Base-by-base conservation (phyloP, 202 grass and related monocot genomes). In the Zizania palustris region DNA sequence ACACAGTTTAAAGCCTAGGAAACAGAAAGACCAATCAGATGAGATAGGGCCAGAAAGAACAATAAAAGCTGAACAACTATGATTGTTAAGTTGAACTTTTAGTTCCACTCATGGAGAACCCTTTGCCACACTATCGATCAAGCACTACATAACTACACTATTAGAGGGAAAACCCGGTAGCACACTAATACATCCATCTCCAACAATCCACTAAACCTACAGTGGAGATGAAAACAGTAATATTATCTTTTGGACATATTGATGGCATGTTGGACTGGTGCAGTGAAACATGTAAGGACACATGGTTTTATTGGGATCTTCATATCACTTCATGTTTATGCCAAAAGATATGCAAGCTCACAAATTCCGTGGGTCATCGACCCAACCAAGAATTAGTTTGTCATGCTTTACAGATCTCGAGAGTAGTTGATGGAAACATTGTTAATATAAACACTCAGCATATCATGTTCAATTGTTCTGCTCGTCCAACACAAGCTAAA, bases 401-500 rank as follows among this genome's bases (percentile, higher is more conserved):
- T 35, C 13, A 50, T 10, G 35, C 7, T 35, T 69, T 33, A 39
- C 19, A 78, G 22, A 70, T 45, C 15, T 15, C 44, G 28, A 20
- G 22, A 16, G 13, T 8, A 78, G n/a, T 28, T 3, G 0, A n/a
- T n/a, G 35, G 55, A 19, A 77, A 20, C 41, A 55, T 28, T 71
- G 22, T 12, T 28, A 71, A 63, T 12, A 71, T 16, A 53, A 33
- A 21, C 72, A 63, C 39, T 62, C 58, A 45, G 11, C 7, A 63
- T 0, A 42, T 11, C 41, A 83, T 35, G 6, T 9, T 22, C 7
- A 0, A 28, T 28, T 28, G 28, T 28, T 22, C 7, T 56, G 22
- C 22, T 64, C 16, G 62, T 84, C 36, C 51, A 77, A 63, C 65
- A 77, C 21, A 56, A 78, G 33, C 66, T 64, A 28, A 42, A 21